Conservation (phyloP, 805 yeast genomes). For the Kazachstania psychrophila region DNA sequence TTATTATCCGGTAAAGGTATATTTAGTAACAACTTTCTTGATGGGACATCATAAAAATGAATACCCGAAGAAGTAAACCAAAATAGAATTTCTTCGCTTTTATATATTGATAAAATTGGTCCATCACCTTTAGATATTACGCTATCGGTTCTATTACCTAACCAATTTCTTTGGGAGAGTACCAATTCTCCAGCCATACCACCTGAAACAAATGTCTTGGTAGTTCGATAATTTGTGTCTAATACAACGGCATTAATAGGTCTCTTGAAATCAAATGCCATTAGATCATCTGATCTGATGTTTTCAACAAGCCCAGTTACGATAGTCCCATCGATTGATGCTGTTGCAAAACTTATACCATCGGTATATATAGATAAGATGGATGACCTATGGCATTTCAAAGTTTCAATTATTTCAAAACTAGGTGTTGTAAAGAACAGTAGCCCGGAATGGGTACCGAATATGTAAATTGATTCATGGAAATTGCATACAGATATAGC, state of each 20-base stretch:
- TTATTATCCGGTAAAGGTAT: slow-evolving; percentile 43
- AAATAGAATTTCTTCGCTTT: slow-evolving; percentile 54
- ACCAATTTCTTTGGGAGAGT: slow-evolving; percentile 73
- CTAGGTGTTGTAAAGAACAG: slow-evolving; percentile 58
- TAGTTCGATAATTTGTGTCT: slow-evolving; percentile 54
- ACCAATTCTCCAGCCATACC: slow-evolving; percentile 83
- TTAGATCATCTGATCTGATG: slow-evolving; percentile 33
- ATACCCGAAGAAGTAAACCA: slow-evolving; percentile 87
- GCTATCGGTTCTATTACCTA: slow-evolving; percentile 70
- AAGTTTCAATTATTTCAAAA: slow-evolving; percentile 54
- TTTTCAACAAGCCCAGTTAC: slow-evolving; percentile 52
- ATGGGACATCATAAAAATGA: slow-evolving; percentile 48
- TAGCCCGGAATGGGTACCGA: slow-evolving; percentile 86
- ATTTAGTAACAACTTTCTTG: slow-evolving; percentile 40
- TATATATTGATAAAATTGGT: slow-evolving; percentile 59
- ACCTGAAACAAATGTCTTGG: slow-evolving; percentile 69
- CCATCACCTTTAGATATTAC: slow-evolving; percentile 50
- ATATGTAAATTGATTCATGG: slow-evolving; percentile 52
- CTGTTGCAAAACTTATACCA: slow-evolving; percentile 70
- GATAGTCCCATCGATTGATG: slow-evolving; percentile 89
- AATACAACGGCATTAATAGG: slow-evolving; percentile 84
- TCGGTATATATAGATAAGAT: slow-evolving; percentile 65
- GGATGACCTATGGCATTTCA: slow-evolving; percentile 80
- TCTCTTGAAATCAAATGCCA: slow-evolving; percentile 72
- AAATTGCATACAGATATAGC: slow-evolving; percentile 66